These are phyloP conservation scores for Penicillium ucsense DNA, from an alignment of 495 filamentous ascomycete species.

Conservation along the genomic window DNA sequence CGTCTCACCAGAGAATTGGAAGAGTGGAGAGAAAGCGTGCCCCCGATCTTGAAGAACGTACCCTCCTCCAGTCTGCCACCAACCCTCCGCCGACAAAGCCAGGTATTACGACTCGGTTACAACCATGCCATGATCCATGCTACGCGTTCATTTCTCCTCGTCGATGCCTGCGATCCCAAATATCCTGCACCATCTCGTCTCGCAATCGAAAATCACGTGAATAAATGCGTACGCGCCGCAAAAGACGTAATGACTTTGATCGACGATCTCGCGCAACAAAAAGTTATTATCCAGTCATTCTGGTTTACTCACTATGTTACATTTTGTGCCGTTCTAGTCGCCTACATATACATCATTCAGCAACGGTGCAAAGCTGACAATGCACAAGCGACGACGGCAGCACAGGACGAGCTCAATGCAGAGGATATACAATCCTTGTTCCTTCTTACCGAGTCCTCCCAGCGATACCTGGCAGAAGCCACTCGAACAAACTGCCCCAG, in stretches of 20 bases:
- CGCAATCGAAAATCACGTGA: constrained; percentile 11
- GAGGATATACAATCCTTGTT: constrained; percentile 25
- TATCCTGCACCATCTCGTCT: too few species aligned
- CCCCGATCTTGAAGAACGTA: constrained; percentile 36
- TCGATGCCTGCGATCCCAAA: constrained; percentile 38
- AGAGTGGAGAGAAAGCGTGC: constrained; percentile 33
- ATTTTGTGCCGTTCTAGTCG: constrained; percentile 45
- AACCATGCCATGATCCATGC: constrained; percentile 46
- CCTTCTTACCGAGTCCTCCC: constrained; percentile 33
- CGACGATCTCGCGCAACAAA: constrained; percentile 30
- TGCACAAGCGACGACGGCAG: constrained; percentile 8
- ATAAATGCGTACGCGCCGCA: constrained; percentile 36
- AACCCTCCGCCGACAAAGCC: constrained; percentile 44
- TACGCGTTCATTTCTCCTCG: constrained; percentile 47
- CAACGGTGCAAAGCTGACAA: constrained; percentile 24
- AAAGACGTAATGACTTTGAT: constrained; percentile 30
- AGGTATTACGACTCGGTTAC: constrained; percentile 43
- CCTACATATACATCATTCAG: constrained; percentile 47
- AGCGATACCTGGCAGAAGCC: constrained; percentile 39
- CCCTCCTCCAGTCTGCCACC: constrained; percentile 38
- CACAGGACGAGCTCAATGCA: constrained; percentile 11
- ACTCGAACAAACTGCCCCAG: constrained; percentile 41
- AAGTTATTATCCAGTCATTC: constrained; percentile 29
- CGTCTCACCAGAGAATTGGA: constrained; percentile 28
- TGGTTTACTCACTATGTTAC: constrained; percentile 48